A percentile compares a stretch with the other conserved stretches of the same genome.
Conservation (phyloP, 2,329 filamentous ascomycete species). For the Fusarium liriodendri region DNA sequence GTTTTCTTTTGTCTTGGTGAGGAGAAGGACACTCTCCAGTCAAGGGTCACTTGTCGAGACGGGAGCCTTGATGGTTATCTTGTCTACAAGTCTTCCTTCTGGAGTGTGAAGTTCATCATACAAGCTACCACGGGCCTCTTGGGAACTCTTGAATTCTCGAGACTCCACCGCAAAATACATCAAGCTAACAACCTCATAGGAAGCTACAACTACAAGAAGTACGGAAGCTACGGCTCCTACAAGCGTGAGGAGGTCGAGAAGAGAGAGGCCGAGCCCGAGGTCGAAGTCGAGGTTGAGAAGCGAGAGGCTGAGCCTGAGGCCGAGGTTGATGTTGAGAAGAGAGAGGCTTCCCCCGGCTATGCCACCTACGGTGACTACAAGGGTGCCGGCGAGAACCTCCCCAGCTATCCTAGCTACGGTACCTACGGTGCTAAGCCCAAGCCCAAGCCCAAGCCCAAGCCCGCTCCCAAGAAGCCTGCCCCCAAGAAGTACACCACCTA, state of each 20-base stretch:
- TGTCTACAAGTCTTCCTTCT: neutral
- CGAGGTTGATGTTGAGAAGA: conserved; percentile 2
- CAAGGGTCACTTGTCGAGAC: neutral
- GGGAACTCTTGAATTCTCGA: neutral
- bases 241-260: conserved; percentile 13
- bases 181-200: neutral
- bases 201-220: conserved; percentile 27
- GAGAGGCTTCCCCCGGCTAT: neutral
- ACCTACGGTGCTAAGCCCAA: conserved; percentile 2
- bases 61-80: neutral
- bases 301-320: conserved; percentile 4
- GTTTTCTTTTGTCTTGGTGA: neutral
- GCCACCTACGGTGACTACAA: conserved; percentile 3
- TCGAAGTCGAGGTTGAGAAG: conserved; percentile 3
- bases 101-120: neutral
- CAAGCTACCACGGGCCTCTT: neutral
- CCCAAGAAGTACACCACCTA: conserved; percentile 4
- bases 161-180: neutral
- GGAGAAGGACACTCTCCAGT: neutral
- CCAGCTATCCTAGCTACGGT: conserved; percentile 5
- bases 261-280: conserved; percentile 7
- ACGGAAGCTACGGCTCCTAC: conserved; percentile 15
- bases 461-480: conserved; percentile 3
- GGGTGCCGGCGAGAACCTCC: neutral
- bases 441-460: conserved; percentile 2